A percentile compares a stretch with the other conserved stretches of the same genome.
phyloP scores from a whole-genome alignment of 1,139 yeast genomes.

The Insectozyma bohioensis region DNA sequence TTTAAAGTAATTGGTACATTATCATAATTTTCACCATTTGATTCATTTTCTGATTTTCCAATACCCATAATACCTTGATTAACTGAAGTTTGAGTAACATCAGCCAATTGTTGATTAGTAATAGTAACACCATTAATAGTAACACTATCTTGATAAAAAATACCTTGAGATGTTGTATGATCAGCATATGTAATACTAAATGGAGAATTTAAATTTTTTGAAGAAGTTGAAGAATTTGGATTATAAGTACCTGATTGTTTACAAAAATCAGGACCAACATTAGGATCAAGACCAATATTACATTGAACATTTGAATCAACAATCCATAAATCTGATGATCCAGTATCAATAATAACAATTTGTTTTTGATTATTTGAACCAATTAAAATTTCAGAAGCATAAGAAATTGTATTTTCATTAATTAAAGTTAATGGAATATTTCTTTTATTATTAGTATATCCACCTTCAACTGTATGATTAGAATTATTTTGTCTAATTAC shows the following conservation, averaged over 20 bases:
- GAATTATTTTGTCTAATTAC: slow-evolving; percentile 23
- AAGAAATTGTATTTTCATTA: slow-evolving; percentile 6
- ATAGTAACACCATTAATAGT: slow-evolving; percentile 13
- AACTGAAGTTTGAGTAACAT: slow-evolving; percentile 14
- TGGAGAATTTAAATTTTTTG: slow-evolving; percentile 8
- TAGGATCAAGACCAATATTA: no score
- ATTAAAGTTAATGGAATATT: slow-evolving; percentile 9
- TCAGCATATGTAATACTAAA: slow-evolving; percentile 15
- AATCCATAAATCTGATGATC: slow-evolving; percentile 31
- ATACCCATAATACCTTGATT: slow-evolving; percentile 22
- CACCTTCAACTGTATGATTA: slow-evolving; percentile 11
- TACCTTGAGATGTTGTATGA: slow-evolving; percentile 38
- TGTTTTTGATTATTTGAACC: slow-evolving; percentile 13
- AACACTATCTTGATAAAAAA: slow-evolving; percentile 52
- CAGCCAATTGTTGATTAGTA: slow-evolving; percentile 18
- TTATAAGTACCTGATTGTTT: slow-evolving; percentile 8
- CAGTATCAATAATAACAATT: slow-evolving; percentile 20
- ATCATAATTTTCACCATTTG: slow-evolving; percentile 21
- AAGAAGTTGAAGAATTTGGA: slow-evolving; percentile 8
- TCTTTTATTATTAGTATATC: no score
- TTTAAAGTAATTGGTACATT: slow-evolving; percentile 32
- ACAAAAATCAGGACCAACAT: slow-evolving; percentile 4
- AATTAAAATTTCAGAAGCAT: slow-evolving; percentile 10
- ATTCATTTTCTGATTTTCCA: slow-evolving; percentile 20
- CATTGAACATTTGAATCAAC: slow-evolving; percentile 25